These are phyloP conservation scores for Delphinella strobiligena DNA, from an alignment of 2,329 filamentous ascomycete genomes.

Conservation along the genomic window DNA sequence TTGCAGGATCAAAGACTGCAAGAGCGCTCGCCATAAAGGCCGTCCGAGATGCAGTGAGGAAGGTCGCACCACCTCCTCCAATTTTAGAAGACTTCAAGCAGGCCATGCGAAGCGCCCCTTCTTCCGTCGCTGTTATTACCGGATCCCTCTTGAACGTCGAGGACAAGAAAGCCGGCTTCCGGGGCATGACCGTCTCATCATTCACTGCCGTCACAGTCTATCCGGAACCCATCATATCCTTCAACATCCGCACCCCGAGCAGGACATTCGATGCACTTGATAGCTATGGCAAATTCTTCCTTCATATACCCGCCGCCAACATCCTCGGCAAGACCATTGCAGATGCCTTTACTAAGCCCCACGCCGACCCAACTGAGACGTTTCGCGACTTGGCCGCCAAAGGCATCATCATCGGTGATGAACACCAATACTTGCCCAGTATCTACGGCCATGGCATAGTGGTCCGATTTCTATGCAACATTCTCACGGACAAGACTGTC, in stretches of 20 bases:
- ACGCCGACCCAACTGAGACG: slow-evolving; percentile 12
- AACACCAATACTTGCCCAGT: too few species aligned
- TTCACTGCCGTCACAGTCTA: slow-evolving; percentile 46
- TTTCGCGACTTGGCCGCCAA: slow-evolving; percentile 10
- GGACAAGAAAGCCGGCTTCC: slow-evolving; percentile 21
- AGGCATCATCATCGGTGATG: neutral
- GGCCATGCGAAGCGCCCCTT: slow-evolving; percentile 3
- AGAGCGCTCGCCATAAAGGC: too few species aligned
- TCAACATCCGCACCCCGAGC: slow-evolving; percentile 48
- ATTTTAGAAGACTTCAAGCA: neutral
- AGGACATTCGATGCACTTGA: slow-evolving; percentile 42
- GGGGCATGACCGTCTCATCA: slow-evolving; percentile 49
- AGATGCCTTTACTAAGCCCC: slow-evolving; percentile 19
- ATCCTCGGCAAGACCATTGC: slow-evolving; percentile 20
- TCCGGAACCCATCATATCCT: slow-evolving; percentile 45
- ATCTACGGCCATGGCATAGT: slow-evolving; percentile 12
- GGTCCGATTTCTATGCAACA: slow-evolving; percentile 22
- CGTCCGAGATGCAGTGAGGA: too few species aligned
- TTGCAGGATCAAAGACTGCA: too few species aligned
- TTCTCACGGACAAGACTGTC: slow-evolving; percentile 25
- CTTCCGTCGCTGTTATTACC: slow-evolving; percentile 3
- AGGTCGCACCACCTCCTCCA: too few species aligned
- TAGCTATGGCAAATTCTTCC: slow-evolving; percentile 29
- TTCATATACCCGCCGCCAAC: slow-evolving; percentile 35
- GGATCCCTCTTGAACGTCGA: slow-evolving; percentile 4